Conservation (phyloP, 495 filamentous ascomycete species). For the Talaromyces adpressus region DNA sequence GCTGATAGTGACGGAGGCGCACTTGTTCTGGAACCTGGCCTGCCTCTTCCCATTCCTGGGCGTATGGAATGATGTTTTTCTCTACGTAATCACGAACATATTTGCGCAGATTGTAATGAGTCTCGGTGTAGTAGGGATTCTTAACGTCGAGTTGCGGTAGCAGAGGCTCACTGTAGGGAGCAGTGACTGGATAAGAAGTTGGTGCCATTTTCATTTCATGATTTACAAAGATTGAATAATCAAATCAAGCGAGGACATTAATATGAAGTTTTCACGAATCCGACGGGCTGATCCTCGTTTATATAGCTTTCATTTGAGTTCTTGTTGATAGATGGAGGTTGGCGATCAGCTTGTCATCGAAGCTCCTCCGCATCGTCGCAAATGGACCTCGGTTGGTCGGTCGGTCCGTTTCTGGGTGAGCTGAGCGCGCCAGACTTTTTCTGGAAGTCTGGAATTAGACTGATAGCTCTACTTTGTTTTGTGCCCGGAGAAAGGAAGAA, state of each 20-base stretch:
- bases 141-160: conserved; percentile 30
- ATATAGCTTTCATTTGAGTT: not conserved
- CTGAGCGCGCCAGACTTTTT: not conserved
- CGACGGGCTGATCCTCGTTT: not conserved
- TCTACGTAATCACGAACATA: conserved; percentile 40
- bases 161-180: conserved; percentile 35
- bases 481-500: not conserved
- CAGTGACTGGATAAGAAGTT: conserved; percentile 17
- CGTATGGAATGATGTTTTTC: conserved; percentile 33
- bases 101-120: conserved; percentile 38
- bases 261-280: not conserved
- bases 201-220: conserved; percentile 2
- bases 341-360: not conserved
- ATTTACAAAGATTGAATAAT: not conserved
- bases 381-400: not conserved
- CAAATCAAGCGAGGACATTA: not conserved
- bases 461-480: not conserved
- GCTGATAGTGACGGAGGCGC: conserved; percentile 27
- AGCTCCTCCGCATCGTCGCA: not conserved
- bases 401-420: not conserved
- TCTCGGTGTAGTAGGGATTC: conserved; percentile 42
- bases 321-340: not conserved
- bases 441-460: not conserved
- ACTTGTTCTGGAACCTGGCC: conserved; percentile 36
- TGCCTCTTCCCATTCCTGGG: conserved; percentile 41